Evolutionary conservation across 805 yeast species (phyloP).

Genomic region (Metschnikowia colocasiae): DNA sequence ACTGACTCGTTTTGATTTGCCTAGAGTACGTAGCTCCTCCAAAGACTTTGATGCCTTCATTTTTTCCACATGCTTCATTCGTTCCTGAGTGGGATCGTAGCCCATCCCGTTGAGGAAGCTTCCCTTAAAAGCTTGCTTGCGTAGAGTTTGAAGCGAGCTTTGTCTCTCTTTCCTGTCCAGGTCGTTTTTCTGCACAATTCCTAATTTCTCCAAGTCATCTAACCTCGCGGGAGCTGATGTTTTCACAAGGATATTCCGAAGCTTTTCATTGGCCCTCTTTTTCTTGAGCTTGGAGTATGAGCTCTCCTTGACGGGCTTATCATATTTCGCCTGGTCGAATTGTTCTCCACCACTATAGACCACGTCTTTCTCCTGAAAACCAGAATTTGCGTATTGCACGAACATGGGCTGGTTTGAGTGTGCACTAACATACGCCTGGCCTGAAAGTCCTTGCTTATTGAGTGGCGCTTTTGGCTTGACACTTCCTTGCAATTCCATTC

Average conservation of each 20-base stretch:
- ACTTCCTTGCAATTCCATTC: slow-evolving; percentile 74
- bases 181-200: slow-evolving; percentile 19
- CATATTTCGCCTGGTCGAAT: slow-evolving; percentile 18
- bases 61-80: slow-evolving; percentile 3
- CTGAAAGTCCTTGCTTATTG: slow-evolving; percentile 27
- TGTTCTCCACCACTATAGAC: slow-evolving; percentile 19
- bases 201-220: slow-evolving; percentile 15
- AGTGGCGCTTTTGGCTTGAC: slow-evolving; percentile 56
- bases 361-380: slow-evolving; percentile 14
- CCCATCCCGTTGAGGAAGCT: slow-evolving; percentile 43
- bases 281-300: slow-evolving; percentile 17
- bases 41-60: slow-evolving; percentile 11
- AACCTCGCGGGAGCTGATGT: slow-evolving; percentile 13
- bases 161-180: slow-evolving; percentile 15
- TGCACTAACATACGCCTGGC: slow-evolving; percentile 18
- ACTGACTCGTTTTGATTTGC: slow-evolving; percentile 14
- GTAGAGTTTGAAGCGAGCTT: slow-evolving; percentile 10
- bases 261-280: slow-evolving; percentile 16
- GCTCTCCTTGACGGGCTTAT: slow-evolving; percentile 17
- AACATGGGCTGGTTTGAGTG: slow-evolving; percentile 23
- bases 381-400: slow-evolving; percentile 17
- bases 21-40: slow-evolving; percentile 14
- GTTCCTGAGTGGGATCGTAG: slow-evolving; percentile 45
- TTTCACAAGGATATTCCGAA: slow-evolving; percentile 14
- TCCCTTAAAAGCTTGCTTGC: slow-evolving; percentile 37